phyloP scores from a whole-genome alignment of 1,139 yeast genomes.

The Debaryomycetaceae sp. region DNA sequence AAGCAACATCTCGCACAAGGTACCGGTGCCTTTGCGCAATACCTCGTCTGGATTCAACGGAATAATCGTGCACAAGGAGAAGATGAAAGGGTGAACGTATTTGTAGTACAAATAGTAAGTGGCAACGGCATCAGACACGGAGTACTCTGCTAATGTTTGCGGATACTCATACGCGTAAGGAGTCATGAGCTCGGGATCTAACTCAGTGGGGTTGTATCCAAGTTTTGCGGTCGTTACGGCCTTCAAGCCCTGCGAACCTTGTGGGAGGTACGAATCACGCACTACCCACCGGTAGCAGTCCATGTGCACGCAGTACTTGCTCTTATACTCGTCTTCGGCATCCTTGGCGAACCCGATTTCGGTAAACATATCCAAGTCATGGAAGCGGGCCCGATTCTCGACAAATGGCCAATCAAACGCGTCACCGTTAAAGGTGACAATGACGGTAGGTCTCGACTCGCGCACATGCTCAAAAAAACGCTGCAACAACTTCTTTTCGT shows the following conservation, averaged over 20 bases:
- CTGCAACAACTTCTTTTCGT: constrained; percentile 64
- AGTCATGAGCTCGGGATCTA: constrained; percentile 97
- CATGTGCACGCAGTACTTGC: constrained; percentile 91
- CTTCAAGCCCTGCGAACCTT: constrained; percentile 96
- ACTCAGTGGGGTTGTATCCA: constrained; percentile 92
- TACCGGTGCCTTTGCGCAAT: constrained; percentile 94
- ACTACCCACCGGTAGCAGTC: constrained; percentile 99
- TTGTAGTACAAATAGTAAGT: constrained; percentile 93
- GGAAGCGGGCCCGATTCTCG: constrained; percentile 72
- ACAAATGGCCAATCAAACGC: constrained; percentile 99
- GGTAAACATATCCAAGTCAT: constrained; percentile 80
- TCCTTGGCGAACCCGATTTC: constrained; percentile 94
- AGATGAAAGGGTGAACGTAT: constrained; percentile 94
- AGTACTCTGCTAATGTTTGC: constrained; percentile 85
- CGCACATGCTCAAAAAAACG: constrained; percentile 85
- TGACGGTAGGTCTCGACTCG: constrained; percentile 85
- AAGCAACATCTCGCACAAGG: constrained; percentile 92
- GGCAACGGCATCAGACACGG: constrained; percentile 99
- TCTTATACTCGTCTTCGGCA: constrained; percentile 84
- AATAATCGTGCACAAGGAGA: constrained; percentile 88
- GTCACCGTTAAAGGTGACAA: constrained; percentile 97
- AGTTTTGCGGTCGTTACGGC: constrained; percentile 95
- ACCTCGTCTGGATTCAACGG: constrained; percentile 97
- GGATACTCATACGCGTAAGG: constrained; percentile 95
- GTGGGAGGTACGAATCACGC: constrained; percentile 94